A percentile compares a stretch with the other conserved stretches of the same genome.
Evolutionary conservation across 106 monocot genomes (phyloP).

Genomic region (Dendrobium huoshanense): DNA sequence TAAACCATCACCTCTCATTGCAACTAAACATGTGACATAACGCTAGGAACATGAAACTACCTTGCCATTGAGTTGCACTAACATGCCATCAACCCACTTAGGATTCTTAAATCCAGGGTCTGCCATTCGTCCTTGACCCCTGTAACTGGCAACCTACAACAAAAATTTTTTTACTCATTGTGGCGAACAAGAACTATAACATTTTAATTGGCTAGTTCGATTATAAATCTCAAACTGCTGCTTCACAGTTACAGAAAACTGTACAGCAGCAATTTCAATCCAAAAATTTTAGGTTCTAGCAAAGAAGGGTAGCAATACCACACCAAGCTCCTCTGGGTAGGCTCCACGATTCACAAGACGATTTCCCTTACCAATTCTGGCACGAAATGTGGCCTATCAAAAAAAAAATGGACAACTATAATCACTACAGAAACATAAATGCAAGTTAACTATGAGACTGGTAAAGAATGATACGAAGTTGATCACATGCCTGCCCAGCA

Average conservation of each 20-base stretch:
- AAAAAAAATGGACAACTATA: not conserved
- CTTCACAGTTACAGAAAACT: not conserved
- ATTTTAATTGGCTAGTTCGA: not conserved
- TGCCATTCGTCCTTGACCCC: slow-evolving; percentile 89
- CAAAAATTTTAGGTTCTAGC: not conserved
- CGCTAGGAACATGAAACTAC: slow-evolving; percentile 18
- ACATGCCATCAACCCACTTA: slow-evolving; percentile 86
- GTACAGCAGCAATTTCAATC: not conserved
- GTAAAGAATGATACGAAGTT: slow-evolving; percentile 1
- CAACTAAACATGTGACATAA: too few species aligned
- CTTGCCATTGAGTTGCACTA: slow-evolving; percentile 85
- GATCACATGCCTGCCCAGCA: slow-evolving; percentile 67
- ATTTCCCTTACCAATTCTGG: slow-evolving; percentile 81
- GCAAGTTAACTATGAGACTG: not conserved
- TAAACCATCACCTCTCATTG: too few species aligned
- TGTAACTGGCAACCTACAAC: slow-evolving; percentile 69
- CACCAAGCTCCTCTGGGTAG: slow-evolving; percentile 90
- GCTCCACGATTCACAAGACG: slow-evolving; percentile 51
- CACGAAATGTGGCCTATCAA: slow-evolving; percentile 84
- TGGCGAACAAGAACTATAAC: not conserved
- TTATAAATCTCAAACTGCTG: not conserved
- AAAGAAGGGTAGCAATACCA: slow-evolving; percentile 42
- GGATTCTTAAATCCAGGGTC: slow-evolving; percentile 84
- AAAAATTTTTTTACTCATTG: not conserved
- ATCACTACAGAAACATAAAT: not conserved